Evolutionary conservation across 2,329 filamentous ascomycete genomes (phyloP).

Genomic region (Fusarium compactum): DNA sequence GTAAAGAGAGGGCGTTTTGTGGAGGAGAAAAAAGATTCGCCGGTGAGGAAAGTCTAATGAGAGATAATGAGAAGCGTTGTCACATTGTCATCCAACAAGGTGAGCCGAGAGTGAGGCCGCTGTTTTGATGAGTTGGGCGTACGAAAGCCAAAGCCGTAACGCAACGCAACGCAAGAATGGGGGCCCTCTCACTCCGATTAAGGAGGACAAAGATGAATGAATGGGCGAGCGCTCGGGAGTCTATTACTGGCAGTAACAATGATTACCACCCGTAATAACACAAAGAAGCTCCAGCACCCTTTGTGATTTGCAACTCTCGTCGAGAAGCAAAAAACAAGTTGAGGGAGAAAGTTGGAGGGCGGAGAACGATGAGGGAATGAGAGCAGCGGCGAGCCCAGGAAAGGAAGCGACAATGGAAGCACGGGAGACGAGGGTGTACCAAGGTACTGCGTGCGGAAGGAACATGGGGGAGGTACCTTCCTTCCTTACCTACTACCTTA

Average conservation of each 20-base stretch:
- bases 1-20: constrained; percentile 7
- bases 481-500: constrained; percentile 22
- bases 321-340: constrained; percentile 45
- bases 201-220: constrained; percentile 37
- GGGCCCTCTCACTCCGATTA: constrained; percentile 35
- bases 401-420: constrained; percentile 34
- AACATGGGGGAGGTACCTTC: constrained; percentile 27
- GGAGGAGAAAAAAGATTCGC: constrained; percentile 14
- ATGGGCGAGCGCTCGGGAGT: constrained; percentile 10
- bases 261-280: constrained; percentile 38
- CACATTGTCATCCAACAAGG: constrained; percentile 47
- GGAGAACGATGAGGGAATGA: constrained; percentile 51
- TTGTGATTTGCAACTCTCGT: constrained; percentile 48
- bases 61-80: constrained; percentile 39
- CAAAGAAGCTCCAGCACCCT: constrained; percentile 40
- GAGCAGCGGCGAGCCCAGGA: constrained; percentile 45
- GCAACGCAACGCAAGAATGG: constrained; percentile 17
- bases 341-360: constrained; percentile 50
- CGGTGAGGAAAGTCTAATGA: constrained; percentile 23
- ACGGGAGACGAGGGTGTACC: constrained; percentile 47
- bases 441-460: constrained; percentile 41
- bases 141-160: constrained; percentile 12
- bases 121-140: constrained; percentile 43
- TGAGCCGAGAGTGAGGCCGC: constrained; percentile 46
- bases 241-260: constrained; percentile 40